A percentile compares a stretch with the other conserved stretches of the same genome.
These are phyloP conservation scores for Talaromyces ruber DNA, from an alignment of 495 filamentous ascomycete species.

Conservation along the genomic window DNA sequence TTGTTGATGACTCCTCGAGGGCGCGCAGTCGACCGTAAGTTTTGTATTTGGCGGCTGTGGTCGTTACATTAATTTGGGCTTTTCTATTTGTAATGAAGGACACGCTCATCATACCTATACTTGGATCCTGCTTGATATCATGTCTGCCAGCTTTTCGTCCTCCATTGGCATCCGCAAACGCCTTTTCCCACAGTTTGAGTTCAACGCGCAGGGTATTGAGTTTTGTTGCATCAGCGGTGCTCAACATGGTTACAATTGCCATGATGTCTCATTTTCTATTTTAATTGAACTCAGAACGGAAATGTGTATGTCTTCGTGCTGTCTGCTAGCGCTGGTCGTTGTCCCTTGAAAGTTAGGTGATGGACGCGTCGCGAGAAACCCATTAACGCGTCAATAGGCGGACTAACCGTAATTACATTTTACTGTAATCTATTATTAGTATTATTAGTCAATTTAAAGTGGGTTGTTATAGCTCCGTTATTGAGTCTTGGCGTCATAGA, in stretches of 20 bases:
- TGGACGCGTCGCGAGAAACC: neutral
- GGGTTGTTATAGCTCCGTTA: neutral
- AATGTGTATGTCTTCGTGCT: neutral
- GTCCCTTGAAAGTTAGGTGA: neutral
- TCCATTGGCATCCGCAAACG: conserved; percentile 58
- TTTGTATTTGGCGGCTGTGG: conserved; percentile 78
- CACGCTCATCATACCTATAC: conserved; percentile 70
- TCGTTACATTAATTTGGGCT: neutral
- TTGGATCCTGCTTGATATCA: conserved; percentile 78
- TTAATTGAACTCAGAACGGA: neutral
- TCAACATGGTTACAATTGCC: conserved; percentile 24
- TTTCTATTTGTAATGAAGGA: neutral
- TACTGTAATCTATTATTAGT: neutral
- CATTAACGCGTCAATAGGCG: conserved; percentile 1
- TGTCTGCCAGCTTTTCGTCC: conserved; percentile 72
- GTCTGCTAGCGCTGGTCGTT: neutral
- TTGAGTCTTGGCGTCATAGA: neutral
- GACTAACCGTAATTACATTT: neutral
- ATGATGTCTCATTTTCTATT: neutral
- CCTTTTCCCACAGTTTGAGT: conserved; percentile 79
- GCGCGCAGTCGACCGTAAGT: conserved; percentile 71
- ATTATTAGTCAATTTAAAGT: neutral
- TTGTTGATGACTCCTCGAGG: conserved; percentile 25
- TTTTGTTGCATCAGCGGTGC: conserved; percentile 17
- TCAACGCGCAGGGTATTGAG: conserved; percentile 51